Conservation (phyloP, 2,329 filamentous ascomycete species). For the Sclerotinia subarctica region DNA sequence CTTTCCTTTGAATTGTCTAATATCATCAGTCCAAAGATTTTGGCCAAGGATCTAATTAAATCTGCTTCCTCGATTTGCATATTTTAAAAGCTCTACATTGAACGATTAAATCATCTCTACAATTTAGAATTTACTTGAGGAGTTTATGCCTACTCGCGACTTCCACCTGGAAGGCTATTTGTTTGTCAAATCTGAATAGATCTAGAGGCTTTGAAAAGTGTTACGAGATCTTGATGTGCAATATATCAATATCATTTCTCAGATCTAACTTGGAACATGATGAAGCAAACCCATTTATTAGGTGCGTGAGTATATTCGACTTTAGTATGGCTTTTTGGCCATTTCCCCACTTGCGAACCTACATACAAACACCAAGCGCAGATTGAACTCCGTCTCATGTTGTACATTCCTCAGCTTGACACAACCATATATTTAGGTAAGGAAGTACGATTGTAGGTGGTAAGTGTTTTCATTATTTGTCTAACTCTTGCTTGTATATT, state of each 20-base stretch:
- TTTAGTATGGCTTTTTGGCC: no score
- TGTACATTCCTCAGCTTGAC: not conserved
- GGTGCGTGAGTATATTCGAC: no score
- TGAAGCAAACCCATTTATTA: no score
- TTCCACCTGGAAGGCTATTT: not conserved
- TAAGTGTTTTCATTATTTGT: not conserved
- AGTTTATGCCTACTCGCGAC: not conserved
- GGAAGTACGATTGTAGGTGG: not conserved
- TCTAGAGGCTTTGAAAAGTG: not conserved
- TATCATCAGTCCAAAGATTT: not conserved
- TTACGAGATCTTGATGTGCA: not conserved
- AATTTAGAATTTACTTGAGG: not conserved
- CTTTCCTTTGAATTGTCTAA: not conserved
- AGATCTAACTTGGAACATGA: not conserved
- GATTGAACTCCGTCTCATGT: conserved; percentile 8
- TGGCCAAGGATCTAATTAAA: no score
- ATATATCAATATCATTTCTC: not conserved
- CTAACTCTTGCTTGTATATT: not conserved
- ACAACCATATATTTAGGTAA: not conserved
- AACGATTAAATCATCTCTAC: not conserved
- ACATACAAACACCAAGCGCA: not conserved
- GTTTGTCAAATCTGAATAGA: no score
- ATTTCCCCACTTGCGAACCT: no score
- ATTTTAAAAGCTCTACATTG: not conserved
- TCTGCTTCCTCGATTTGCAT: not conserved